Evolutionary conservation across 2,329 filamentous ascomycete genomes (phyloP).

Genomic region (Penicillium sp.): DNA sequence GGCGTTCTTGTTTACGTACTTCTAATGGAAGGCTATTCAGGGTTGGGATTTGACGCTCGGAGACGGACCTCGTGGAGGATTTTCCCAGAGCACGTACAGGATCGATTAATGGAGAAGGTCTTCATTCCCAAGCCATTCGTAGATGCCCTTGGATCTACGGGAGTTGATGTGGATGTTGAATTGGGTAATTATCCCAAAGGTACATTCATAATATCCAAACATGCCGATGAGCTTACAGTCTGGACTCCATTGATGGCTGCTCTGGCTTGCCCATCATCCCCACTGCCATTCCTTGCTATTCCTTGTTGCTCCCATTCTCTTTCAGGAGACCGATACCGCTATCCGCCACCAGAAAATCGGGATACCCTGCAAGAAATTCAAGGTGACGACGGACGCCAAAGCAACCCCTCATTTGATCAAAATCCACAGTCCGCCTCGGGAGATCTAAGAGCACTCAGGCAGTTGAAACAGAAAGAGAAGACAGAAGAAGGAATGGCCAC

Average conservation of each 20-base stretch:
- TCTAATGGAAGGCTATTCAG: constrained; percentile 75
- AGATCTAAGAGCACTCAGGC: constrained; percentile 46
- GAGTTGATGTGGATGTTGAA: constrained; percentile 31
- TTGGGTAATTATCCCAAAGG: constrained; percentile 69
- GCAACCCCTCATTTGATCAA: constrained; percentile 10
- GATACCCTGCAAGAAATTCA: constrained; percentile 19
- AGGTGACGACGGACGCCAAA: neutral
- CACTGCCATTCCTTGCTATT: constrained; percentile 85
- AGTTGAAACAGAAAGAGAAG: constrained; percentile 36
- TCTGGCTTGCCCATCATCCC: constrained; percentile 56
- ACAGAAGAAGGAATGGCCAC: constrained; percentile 45
- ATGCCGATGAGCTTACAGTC: constrained; percentile 92
- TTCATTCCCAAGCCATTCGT: constrained; percentile 61
- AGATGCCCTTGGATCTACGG: constrained; percentile 25
- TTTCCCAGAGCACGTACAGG: constrained; percentile 61
- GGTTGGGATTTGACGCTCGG: constrained; percentile 93
- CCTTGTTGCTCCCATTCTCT: constrained; percentile 94
- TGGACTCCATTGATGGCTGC: constrained; percentile 92
- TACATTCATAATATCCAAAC: constrained; percentile 95
- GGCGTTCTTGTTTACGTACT: constrained; percentile 87
- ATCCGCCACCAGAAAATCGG: constrained; percentile 50
- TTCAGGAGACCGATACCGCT: constrained; percentile 72
- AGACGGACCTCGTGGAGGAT: constrained; percentile 79
- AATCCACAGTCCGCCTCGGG: constrained; percentile 40
- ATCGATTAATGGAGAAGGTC: constrained; percentile 61